Percentiles rank a stretch among this genome's conserved stretches.
These are phyloP conservation scores for Leishmania mexicana DNA, from an alignment of 208 protist genomes.

Conservation along the genomic window DNA sequence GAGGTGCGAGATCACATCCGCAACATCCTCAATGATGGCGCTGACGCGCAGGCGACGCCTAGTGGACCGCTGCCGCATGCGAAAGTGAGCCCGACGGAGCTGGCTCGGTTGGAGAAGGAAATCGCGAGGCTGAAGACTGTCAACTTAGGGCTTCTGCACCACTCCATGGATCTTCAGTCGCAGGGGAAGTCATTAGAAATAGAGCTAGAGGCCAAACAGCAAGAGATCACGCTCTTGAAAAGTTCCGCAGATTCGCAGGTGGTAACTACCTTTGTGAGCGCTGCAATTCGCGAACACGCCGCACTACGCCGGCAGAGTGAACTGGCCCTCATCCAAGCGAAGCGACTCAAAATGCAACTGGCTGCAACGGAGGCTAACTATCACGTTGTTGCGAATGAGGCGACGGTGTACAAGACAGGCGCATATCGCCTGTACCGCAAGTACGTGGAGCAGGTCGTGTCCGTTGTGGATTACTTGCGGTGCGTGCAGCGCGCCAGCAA, in stretches of 20 bases:
- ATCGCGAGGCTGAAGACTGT: constrained; percentile 87
- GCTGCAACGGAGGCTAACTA: constrained; percentile 87
- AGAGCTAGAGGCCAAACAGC: constrained; percentile 59
- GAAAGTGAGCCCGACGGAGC: constrained; percentile 21
- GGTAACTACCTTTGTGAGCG: constrained; percentile 83
- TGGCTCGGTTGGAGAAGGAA: constrained; percentile 56
- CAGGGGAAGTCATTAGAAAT: constrained; percentile 65
- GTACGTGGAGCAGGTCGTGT: constrained; percentile 77
- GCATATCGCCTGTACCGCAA: constrained; percentile 85
- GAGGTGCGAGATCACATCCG: constrained; percentile 52
- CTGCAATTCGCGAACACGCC: constrained; percentile 82
- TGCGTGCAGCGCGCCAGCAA: constrained; percentile 61
- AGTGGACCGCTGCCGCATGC: not conserved
- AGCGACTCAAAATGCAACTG: constrained; percentile 74
- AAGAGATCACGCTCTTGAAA: constrained; percentile 82
- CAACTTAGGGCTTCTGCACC: constrained; percentile 83
- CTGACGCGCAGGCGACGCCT: constrained; percentile 4
- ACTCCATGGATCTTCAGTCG: constrained; percentile 76
- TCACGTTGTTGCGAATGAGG: constrained; percentile 87
- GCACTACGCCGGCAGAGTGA: constrained; percentile 79
- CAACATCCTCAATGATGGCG: constrained; percentile 30
- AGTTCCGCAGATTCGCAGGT: constrained; percentile 56
- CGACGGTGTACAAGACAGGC: constrained; percentile 77
- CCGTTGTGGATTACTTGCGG: constrained; percentile 82
- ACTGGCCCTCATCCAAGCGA: constrained; percentile 74